Conservation (phyloP, 2,329 filamentous ascomycete species). For the Macroventuria anomochaeta region DNA sequence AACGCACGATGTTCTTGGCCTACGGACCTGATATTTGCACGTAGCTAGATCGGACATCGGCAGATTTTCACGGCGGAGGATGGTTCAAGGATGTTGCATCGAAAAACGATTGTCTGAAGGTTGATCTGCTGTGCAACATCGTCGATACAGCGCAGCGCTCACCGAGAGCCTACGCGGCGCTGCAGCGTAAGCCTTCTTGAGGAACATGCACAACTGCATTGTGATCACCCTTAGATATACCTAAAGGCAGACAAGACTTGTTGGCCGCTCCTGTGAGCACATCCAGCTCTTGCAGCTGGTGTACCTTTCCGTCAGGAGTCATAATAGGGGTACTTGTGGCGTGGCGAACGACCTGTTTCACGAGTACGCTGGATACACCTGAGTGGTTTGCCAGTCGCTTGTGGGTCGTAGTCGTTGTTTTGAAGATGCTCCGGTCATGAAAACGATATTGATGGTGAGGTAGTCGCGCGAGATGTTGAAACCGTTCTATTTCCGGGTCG, state of each 20-base stretch:
- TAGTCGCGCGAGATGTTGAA: constrained; percentile 15
- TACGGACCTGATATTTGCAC: neutral
- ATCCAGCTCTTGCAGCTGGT: neutral
- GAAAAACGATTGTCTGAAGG: neutral
- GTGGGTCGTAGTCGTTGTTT: constrained; percentile 1
- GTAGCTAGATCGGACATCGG: neutral
- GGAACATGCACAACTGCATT: neutral
- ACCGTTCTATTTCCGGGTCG: constrained; percentile 30
- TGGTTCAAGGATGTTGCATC: neutral
- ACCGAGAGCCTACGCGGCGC: neutral
- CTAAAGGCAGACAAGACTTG: neutral
- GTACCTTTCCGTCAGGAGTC: neutral
- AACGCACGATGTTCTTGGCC: neutral
- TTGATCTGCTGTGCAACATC: constrained; percentile 1
- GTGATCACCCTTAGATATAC: neutral
- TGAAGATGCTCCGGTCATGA: constrained; percentile 14
- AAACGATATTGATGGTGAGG: constrained; percentile 25
- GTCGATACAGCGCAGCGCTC: neutral
- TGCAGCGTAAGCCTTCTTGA: neutral
- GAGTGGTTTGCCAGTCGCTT: neutral
- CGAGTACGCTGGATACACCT: neutral
- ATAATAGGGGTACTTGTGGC: neutral
- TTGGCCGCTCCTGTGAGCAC: neutral
- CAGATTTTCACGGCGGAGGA: neutral
- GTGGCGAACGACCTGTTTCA: neutral